Conservation (phyloP, 2,329 filamentous ascomycete genomes). For the Aspergillus thermomutatus region DNA sequence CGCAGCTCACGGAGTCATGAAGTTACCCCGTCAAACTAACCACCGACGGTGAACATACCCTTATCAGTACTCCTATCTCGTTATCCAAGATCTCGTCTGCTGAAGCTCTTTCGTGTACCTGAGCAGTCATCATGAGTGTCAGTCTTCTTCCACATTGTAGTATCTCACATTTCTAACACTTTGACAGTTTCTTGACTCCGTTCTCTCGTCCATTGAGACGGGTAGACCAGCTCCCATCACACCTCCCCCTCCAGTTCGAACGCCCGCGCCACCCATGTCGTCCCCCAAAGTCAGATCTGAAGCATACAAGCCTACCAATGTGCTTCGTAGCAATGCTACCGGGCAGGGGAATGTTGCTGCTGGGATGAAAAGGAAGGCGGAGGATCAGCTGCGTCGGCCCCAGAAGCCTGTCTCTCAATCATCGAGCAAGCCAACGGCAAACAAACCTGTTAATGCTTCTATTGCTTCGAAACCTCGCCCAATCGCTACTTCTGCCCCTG, state of each 20-base stretch:
- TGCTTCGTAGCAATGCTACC: conserved; percentile 12
- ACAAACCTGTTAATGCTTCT: conserved; percentile 16
- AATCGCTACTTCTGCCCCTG: conserved; percentile 8
- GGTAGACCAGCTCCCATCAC: conserved; percentile 33
- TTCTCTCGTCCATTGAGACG: conserved; percentile 49
- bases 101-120: not conserved
- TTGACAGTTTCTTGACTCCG: conserved; percentile 48
- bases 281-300: conserved; percentile 21
- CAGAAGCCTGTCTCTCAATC: conserved; percentile 22
- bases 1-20: conserved; percentile 34
- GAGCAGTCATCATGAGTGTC: conserved; percentile 38
- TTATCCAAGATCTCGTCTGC: conserved; percentile 2
- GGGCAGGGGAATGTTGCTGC: conserved; percentile 16
- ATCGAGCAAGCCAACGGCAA: conserved; percentile 14
- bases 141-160: conserved; percentile 3
- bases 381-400: conserved; percentile 34
- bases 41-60: conserved; percentile 35
- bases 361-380: conserved; percentile 43
- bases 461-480: conserved; percentile 17
- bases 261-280: conserved; percentile 22
- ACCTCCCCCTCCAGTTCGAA: conserved; percentile 18
- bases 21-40: conserved; percentile 34
- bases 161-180: conserved; percentile 18
- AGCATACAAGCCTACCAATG: conserved; percentile 17
- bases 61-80: conserved; percentile 10